Conservation (phyloP, 805 yeast species). For the Saturnispora sanitii region DNA sequence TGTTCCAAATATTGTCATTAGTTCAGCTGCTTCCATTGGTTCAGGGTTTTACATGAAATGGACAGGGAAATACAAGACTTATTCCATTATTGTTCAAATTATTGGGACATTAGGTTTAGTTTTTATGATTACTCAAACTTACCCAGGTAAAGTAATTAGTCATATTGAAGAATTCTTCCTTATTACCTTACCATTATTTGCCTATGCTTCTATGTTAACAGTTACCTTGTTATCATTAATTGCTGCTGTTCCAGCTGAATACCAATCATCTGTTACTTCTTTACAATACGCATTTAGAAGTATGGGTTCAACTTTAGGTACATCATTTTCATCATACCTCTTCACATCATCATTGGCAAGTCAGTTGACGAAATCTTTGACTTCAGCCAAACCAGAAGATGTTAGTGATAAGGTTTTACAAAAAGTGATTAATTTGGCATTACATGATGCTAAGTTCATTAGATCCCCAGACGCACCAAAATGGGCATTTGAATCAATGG, state of each 20-base stretch:
- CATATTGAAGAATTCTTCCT: conserved; percentile 35
- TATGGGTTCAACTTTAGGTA: conserved; percentile 58
- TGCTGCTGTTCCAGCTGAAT: conserved; percentile 59
- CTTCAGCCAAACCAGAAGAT: conserved; percentile 25
- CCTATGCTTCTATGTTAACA: conserved; percentile 51
- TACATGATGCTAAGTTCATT: conserved; percentile 47
- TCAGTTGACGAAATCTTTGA: conserved; percentile 24
- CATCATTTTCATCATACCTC: conserved; percentile 53
- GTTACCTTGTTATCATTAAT: conserved; percentile 58
- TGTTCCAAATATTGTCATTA: conserved; percentile 50
- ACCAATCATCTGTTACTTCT: conserved; percentile 59
- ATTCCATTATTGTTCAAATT: conserved; percentile 34
- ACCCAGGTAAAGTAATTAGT: conserved; percentile 16
- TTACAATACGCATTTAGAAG: conserved; percentile 59
- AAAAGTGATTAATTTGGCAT: conserved; percentile 40
- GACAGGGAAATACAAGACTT: conserved; percentile 49
- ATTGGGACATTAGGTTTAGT: conserved; percentile 37
- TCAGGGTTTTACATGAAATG: conserved; percentile 56
- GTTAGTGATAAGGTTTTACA: conserved; percentile 31
- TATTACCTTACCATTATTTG: conserved; percentile 41
- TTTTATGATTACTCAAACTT: conserved; percentile 15
- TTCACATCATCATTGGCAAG: conserved; percentile 38
- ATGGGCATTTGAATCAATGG: conserved; percentile 36
- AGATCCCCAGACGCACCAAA: conserved; percentile 38
- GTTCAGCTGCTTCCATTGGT: conserved; percentile 50